These are phyloP conservation scores for Francoa sonchifolia DNA, from an alignment of 441 rosid genomes.

Conservation along the genomic window DNA sequence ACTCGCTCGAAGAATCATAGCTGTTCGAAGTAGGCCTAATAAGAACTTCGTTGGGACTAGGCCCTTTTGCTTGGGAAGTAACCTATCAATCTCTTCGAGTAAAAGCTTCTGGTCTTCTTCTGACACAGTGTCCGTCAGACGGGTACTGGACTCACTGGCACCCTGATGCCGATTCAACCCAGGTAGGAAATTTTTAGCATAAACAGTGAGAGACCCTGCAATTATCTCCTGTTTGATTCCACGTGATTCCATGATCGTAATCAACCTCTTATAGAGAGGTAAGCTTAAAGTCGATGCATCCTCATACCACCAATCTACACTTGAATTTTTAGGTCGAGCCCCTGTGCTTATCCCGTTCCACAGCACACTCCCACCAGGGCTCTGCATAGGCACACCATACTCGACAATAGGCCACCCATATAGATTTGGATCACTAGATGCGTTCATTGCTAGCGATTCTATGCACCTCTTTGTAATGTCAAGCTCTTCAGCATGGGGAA, in stretches of 20 bases:
- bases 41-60: constrained; percentile 66
- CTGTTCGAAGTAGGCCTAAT: constrained; percentile 80
- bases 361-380: constrained; percentile 86
- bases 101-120: constrained; percentile 78
- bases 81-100: constrained; percentile 56
- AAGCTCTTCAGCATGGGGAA: constrained; percentile 55
- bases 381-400: constrained; percentile 89
- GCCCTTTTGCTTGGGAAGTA: constrained; percentile 75
- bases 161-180: constrained; percentile 72
- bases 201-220: constrained; percentile 63
- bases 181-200: constrained; percentile 69
- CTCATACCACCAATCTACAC: constrained; percentile 94
- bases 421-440: constrained; percentile 72
- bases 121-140: constrained; percentile 44
- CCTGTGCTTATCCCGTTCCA: constrained; percentile 99
- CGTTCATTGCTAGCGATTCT: constrained; percentile 63
- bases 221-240: constrained; percentile 68
- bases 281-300: constrained; percentile 73
- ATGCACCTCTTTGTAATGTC: constrained; percentile 64
- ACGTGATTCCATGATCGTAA: constrained; percentile 58
- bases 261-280: constrained; percentile 61
- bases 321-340: constrained; percentile 58
- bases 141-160: constrained; percentile 46
- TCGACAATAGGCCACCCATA: constrained; percentile 91
- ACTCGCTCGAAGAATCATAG: constrained; percentile 62